These are phyloP conservation scores for Melastoma candidum DNA, from an alignment of 441 rosid species.

Conservation along the genomic window DNA sequence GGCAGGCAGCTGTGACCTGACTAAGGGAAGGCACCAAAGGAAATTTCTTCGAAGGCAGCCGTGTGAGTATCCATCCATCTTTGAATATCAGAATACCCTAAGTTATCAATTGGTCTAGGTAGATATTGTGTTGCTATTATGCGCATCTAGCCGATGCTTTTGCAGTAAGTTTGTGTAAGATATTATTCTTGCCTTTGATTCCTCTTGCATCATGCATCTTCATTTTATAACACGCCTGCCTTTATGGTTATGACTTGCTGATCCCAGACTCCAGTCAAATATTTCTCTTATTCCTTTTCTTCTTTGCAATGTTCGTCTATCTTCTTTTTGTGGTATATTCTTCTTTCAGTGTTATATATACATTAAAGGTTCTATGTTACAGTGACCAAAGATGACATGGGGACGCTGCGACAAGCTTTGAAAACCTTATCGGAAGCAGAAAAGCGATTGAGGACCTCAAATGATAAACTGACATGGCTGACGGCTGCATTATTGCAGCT, in stretches of 20 bases:
- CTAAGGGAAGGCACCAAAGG: slow-evolving; percentile 60
- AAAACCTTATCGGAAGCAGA: slow-evolving; percentile 97
- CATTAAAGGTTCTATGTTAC: slow-evolving; percentile 18
- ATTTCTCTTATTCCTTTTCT: too few species aligned
- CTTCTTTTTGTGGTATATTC: too few species aligned
- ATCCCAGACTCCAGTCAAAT: too few species aligned
- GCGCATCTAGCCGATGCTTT: too few species aligned
- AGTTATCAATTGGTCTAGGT: too few species aligned
- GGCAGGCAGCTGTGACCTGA: slow-evolving; percentile 84
- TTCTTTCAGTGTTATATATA: background rate
- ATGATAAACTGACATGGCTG: slow-evolving; percentile 90
- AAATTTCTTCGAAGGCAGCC: slow-evolving; percentile 77
- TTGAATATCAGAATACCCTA: background rate
- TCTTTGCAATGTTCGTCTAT: too few species aligned
- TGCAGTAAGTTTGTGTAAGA: too few species aligned
- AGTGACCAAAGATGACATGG: slow-evolving; percentile 98
- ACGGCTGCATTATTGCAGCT: slow-evolving; percentile 96
- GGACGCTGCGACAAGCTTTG: slow-evolving; percentile 87
- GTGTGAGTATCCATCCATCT: slow-evolving; percentile 42
- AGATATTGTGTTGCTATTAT: too few species aligned
- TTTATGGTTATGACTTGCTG: too few species aligned
- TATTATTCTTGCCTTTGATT: too few species aligned
- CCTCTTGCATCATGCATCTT: too few species aligned
- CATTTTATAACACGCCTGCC: too few species aligned
- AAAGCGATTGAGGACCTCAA: slow-evolving; percentile 81